A percentile compares a stretch with the other conserved stretches of the same genome.
Conservation (phyloP, 305 asterid species). For the Rubia peregrina region DNA sequence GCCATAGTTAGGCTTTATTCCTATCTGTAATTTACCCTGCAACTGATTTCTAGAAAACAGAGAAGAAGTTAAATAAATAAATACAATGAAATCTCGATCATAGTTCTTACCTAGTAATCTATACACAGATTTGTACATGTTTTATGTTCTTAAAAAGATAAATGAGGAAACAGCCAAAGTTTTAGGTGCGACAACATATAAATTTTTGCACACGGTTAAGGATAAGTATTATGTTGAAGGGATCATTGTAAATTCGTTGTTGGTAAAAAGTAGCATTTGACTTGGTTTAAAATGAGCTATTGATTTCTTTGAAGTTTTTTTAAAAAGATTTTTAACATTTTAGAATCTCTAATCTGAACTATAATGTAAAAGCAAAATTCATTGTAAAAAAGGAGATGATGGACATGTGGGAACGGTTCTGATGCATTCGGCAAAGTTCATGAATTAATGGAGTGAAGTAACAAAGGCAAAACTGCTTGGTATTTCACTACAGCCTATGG, state of each 20-base stretch:
- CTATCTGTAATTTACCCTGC: conserved; percentile 1
- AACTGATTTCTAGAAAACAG: not conserved
- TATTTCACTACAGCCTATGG: not conserved
- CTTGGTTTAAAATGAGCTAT: not conserved
- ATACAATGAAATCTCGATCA: not conserved
- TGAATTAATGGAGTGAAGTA: not conserved
- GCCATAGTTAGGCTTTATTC: not conserved
- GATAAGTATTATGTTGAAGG: not conserved
- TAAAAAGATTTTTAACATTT: too few relatives aligned
- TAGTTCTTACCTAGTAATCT: not conserved
- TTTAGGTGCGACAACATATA: not conserved
- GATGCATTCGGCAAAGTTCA: not conserved
- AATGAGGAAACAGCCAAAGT: not conserved
- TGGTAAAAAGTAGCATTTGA: not conserved
- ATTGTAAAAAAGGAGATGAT: not conserved
- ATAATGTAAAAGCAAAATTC: not conserved
- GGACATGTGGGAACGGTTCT: too few relatives aligned
- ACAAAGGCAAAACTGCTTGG: not conserved
- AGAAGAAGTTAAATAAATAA: not conserved
- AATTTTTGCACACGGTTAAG: not conserved
- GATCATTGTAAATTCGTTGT: not conserved
- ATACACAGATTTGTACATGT: not conserved
- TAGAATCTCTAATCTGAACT: not conserved
- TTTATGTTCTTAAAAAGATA: not conserved
- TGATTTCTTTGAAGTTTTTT: not conserved